Base-by-base conservation (phyloP, 2,329 filamentous ascomycete genomes). In the Chaetoscypha palmicola region DNA sequence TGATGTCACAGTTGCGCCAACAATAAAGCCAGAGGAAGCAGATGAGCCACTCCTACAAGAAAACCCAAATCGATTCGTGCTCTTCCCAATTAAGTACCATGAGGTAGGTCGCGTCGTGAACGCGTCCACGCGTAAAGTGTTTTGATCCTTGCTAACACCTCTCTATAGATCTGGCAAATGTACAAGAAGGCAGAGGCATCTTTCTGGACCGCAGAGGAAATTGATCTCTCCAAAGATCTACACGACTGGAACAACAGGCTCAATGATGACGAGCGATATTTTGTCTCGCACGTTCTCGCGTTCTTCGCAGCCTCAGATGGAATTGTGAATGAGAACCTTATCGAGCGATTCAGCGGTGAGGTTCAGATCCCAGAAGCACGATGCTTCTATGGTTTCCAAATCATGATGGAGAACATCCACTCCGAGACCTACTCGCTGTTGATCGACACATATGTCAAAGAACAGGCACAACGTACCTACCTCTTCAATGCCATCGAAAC, bases 341-440 rank as follows among this genome's bases (percentile, higher is more conserved):
- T 98, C 48, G 90, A 97, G 79, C 87, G 92, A 52, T 98, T 98
- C 81, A 94, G 87, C 62, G 83, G 79, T 54, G 92, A 98, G 70
- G 91, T 98, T 22, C 92, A 98, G 72, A 82, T 97, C 47, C 91
- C 92, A 9, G 92, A 98, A 72, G 92, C 92, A 53, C 89, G 92
- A 62, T 98, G 92, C 81, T 98, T 98, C 78, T 98, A 98, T 68
- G 92, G 92, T 54, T 98, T 98, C 79, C 92, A 98, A 74, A 97
- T 97, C 74, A 98, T 98, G 92, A 97, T 98, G 87, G 92, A 98
- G 77, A 98, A 98, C 73, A 95, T 98, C 62, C 92, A 98, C 78
- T 96, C 92, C 12, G 92, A 98, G 74, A 98, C 92, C 43, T 98
- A 98, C 79, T 97, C 91, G 16, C 83, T 98, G 26, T 82, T 98